These are phyloP conservation scores for Rosa persica DNA, from an alignment of 306 rosid species.

Conservation along the genomic window DNA sequence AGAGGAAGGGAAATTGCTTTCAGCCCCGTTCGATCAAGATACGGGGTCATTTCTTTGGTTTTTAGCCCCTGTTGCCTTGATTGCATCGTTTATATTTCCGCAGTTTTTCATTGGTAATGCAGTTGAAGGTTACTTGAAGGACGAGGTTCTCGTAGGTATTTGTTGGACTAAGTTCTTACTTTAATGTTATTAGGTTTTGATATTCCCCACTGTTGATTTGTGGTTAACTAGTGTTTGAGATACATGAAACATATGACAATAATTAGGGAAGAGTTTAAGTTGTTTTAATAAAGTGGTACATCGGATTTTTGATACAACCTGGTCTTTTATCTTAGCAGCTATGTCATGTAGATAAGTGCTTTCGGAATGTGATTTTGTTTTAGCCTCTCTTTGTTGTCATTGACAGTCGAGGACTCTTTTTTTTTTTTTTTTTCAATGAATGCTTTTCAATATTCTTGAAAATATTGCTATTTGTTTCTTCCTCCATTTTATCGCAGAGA, in stretches of 20 bases:
- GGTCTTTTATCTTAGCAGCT: neutral
- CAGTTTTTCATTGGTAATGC: constrained; percentile 57
- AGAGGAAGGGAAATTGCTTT: constrained; percentile 72
- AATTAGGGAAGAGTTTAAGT: neutral
- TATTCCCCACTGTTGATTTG: neutral
- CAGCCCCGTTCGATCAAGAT: constrained; percentile 66
- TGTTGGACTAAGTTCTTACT: constrained; percentile 12
- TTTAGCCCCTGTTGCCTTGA: constrained; percentile 63
- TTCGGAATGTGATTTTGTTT: too few species aligned
- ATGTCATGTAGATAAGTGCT: neutral
- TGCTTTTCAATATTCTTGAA: too few species aligned
- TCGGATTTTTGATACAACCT: neutral
- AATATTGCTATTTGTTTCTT: neutral
- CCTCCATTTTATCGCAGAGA: neutral
- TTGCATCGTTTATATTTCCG: constrained; percentile 70
- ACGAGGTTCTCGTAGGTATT: constrained; percentile 74
- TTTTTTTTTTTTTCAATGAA: neutral
- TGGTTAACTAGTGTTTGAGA: neutral
- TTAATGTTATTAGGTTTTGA: neutral
- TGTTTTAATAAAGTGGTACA: neutral
- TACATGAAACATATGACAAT: neutral
- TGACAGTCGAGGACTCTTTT: too few species aligned
- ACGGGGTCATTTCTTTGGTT: constrained; percentile 75
- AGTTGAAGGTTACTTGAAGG: constrained; percentile 47
- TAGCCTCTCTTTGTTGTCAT: too few species aligned